phyloP scores from a whole-genome alignment of 352 stramenopile genomes.

The Phytopythium helicoides region DNA sequence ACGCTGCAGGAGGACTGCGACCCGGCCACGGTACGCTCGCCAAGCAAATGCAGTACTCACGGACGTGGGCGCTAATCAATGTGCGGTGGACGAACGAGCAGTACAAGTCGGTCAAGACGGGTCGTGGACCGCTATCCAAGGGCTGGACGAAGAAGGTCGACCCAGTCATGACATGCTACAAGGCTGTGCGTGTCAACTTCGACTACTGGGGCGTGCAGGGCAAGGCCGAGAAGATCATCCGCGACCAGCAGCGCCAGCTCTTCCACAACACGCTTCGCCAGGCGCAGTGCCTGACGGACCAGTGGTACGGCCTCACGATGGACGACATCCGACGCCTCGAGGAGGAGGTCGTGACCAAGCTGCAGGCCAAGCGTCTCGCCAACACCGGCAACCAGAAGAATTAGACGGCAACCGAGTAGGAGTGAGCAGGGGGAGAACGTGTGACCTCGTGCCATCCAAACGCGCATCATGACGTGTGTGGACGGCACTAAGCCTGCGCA shows the following conservation, averaged over 20 bases:
- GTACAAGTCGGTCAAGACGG: constrained; percentile 75
- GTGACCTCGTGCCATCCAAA: no score
- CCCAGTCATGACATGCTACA: constrained; percentile 87
- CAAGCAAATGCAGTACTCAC: not conserved
- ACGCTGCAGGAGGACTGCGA: constrained; percentile 71
- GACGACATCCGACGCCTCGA: constrained; percentile 83
- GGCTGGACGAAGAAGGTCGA: constrained; percentile 71
- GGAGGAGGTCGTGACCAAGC: constrained; percentile 67
- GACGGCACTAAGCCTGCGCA: not conserved
- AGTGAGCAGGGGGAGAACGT: no score
- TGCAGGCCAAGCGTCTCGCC: constrained; percentile 63
- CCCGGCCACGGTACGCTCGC: constrained; percentile 37
- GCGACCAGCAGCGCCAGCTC: constrained; percentile 78
- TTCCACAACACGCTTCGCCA: constrained; percentile 72
- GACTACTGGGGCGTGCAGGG: constrained; percentile 86
- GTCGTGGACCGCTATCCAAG: constrained; percentile 56
- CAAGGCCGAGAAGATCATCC: constrained; percentile 82
- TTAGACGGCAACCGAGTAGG: not conserved
- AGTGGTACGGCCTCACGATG: constrained; percentile 84
- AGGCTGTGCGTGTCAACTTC: constrained; percentile 86
- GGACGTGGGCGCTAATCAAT: no score
- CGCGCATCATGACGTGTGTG: not conserved
- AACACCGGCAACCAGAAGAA: constrained; percentile 43
- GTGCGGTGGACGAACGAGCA: constrained; percentile 7
- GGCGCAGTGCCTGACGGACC: constrained; percentile 74